phyloP scores from a whole-genome alignment of 73 alveolate genomes.

The Stentor roeselii region DNA sequence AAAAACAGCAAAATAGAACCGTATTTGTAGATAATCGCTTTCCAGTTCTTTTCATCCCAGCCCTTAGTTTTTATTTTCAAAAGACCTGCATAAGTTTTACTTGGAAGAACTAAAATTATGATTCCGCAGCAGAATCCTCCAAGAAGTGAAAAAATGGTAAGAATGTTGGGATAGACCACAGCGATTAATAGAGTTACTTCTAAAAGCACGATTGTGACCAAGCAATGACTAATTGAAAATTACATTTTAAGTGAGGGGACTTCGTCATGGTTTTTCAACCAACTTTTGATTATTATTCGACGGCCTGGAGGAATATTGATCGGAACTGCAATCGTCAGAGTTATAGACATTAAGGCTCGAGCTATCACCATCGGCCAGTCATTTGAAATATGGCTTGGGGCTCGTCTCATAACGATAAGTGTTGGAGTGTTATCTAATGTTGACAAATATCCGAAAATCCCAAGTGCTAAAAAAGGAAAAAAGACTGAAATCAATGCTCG shows the following conservation, averaged over 20 bases:
- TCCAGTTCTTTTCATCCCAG: constrained; percentile 1
- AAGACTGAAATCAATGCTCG: background rate
- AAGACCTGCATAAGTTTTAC: background rate
- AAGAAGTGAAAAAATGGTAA: background rate
- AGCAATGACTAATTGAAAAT: background rate
- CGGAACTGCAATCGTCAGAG: constrained; percentile 9
- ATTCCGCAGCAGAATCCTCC: constrained; percentile 27
- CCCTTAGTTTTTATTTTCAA: background rate
- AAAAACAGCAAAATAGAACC: background rate
- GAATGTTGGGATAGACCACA: background rate
- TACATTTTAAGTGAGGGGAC: background rate
- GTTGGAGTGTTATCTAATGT: background rate
- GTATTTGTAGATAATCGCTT: background rate
- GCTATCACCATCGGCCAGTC: constrained; percentile 20
- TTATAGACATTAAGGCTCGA: constrained; percentile 10
- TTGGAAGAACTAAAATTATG: background rate
- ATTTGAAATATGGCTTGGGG: background rate
- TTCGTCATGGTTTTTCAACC: background rate
- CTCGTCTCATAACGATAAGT: background rate
- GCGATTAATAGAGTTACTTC: background rate
- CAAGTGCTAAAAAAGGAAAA: background rate
- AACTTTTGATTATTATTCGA: background rate
- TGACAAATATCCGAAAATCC: constrained; percentile 4
- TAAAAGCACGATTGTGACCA: background rate
- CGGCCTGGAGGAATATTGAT: constrained; percentile 21